Base-by-base conservation (phyloP, 2,329 filamentous ascomycete genomes). In the Laburnicola sp. region DNA sequence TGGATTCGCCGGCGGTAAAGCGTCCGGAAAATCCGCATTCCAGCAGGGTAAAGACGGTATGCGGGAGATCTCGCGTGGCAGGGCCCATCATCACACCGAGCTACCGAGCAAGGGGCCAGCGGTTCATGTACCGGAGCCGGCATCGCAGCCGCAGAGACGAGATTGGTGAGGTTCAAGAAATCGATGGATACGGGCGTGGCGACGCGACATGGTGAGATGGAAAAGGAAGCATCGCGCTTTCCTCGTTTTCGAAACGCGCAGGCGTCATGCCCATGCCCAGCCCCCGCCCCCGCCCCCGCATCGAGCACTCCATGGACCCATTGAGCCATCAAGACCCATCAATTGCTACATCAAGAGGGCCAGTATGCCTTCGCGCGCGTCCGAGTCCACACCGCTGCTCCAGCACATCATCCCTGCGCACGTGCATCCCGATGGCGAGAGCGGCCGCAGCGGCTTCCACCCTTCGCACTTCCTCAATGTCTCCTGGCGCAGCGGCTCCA, bases 371-470 rank as follows among this genome's bases (percentile, higher is more conserved):
- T 60, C 50, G 36, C 47, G 47, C 38, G 35, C 48, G 22, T 56
- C 57, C 31, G 68, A 71, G 49, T 63, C 60, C 2, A 64, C 62
- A 6, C 68, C 69, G 6, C 58, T 71, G n/a, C 63, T 71, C 25
- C 65, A 62, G 36, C 52, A 53, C 36, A 59, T 71, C 34, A 48
- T 71, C 30, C 65, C 65, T 2, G 47, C 58, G 16, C 65, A 71
- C 48, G 74, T 78, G 38, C 69, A 76, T 30, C 67, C 68, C 3
- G 79, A 80, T 32, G 87, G 87, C 56, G 87, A 91, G 71, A 88
- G 85, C 67, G 87, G 86, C 21, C 81, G 88, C 27, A 75, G 68
- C 2, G 87, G 87, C 28, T 71, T 91, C 56, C 80, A 89, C 58
- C 83, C 83, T 0, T 45, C 78, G 10, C 78, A 84, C 41, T 88